phyloP scores from a whole-genome alignment of 2,329 filamentous ascomycete genomes.

The Fusarium mangiferae region DNA sequence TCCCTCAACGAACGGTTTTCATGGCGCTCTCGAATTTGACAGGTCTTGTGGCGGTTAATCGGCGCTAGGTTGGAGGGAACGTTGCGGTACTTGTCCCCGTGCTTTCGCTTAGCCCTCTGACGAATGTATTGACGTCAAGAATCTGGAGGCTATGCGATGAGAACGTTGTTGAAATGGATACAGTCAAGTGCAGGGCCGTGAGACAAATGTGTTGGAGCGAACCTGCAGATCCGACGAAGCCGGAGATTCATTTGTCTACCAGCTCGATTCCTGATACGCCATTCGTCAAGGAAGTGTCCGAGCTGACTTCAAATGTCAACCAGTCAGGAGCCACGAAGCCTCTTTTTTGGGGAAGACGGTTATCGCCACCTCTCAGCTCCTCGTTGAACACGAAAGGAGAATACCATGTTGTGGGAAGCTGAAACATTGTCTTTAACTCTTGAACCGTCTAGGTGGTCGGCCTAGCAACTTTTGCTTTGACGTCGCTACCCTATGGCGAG shows the following conservation, averaged over 20 bases:
- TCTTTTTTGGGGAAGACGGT: slow-evolving; percentile 26
- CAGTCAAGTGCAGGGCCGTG: neutral
- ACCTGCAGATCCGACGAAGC: slow-evolving; percentile 14
- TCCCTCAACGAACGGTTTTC: slow-evolving; percentile 14
- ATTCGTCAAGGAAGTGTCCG: slow-evolving; percentile 29
- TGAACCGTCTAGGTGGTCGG: slow-evolving; percentile 3
- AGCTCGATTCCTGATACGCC: slow-evolving; percentile 13
- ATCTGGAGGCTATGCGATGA: neutral
- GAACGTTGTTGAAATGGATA: neutral
- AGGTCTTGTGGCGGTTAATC: slow-evolving; percentile 5
- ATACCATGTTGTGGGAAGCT: slow-evolving; percentile 21
- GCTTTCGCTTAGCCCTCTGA: slow-evolving; percentile 2
- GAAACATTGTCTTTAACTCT: slow-evolving; percentile 24
- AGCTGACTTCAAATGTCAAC: slow-evolving; percentile 17
- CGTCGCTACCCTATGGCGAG: neutral
- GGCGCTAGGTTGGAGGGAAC: slow-evolving; percentile 6
- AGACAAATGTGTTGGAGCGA: neutral
- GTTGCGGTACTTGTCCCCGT: neutral
- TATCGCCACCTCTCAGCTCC: slow-evolving; percentile 30
- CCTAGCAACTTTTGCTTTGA: neutral
- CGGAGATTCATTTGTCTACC: slow-evolving; percentile 8
- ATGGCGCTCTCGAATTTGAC: slow-evolving; percentile 8
- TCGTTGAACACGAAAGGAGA: neutral
- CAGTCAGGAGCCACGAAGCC: slow-evolving; percentile 36
- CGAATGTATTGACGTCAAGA: slow-evolving; percentile 13